Conservation (phyloP, 164 flowering plant species). For the Sedum album region DNA sequence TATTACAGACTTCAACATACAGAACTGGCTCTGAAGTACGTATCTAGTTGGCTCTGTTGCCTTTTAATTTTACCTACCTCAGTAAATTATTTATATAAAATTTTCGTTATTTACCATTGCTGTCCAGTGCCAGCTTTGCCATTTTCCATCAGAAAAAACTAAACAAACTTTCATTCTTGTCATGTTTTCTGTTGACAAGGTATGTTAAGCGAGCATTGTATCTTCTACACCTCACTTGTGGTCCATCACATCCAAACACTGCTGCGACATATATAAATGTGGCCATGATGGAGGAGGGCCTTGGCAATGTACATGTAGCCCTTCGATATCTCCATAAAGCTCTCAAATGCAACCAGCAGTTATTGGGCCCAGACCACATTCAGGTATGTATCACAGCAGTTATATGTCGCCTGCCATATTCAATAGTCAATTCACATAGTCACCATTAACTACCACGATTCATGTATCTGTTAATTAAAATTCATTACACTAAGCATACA, state of each 20-base stretch:
- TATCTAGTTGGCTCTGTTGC: slow-evolving; percentile 7
- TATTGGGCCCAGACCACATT: slow-evolving; percentile 97
- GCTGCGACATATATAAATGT: slow-evolving; percentile 99
- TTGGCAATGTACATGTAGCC: slow-evolving; percentile 97
- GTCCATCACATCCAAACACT: slow-evolving; percentile 99
- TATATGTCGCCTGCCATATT: too few relatives aligned
- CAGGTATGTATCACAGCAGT: slow-evolving; percentile 82
- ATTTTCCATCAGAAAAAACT: neutral
- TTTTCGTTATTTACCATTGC: neutral
- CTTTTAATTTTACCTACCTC: neutral
- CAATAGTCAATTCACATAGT: too few relatives aligned
- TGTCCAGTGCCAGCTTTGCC: neutral
- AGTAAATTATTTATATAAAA: neutral
- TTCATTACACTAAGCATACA: neutral
- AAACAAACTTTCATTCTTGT: neutral
- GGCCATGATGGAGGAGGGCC: slow-evolving; percentile 99
- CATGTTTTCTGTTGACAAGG: slow-evolving; percentile 29
- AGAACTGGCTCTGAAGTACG: slow-evolving; percentile 95
- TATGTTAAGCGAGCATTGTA: slow-evolving; percentile 95
- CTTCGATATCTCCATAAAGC: slow-evolving; percentile 98
- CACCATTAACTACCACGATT: neutral
- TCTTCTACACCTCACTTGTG: slow-evolving; percentile 93
- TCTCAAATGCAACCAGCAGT: slow-evolving; percentile 85
- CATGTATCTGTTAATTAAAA: neutral
- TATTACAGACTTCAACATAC: slow-evolving; percentile 98